Base-by-base conservation (phyloP, 192 early-diverging fungal species). In the Pilaira anomala region DNA sequence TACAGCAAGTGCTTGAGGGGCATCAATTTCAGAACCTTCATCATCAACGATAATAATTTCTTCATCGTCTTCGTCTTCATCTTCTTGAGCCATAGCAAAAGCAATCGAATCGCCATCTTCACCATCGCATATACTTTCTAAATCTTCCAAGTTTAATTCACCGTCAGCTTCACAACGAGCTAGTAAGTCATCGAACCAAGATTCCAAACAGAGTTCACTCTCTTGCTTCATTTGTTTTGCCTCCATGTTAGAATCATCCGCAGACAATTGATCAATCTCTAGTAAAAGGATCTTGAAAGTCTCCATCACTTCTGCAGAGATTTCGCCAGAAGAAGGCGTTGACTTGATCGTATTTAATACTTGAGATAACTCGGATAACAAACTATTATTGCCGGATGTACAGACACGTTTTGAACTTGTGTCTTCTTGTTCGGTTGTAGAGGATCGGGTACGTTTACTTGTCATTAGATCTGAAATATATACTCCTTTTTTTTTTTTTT, bases 151-250 rank as follows among this genome's bases (percentile, higher is more conserved):
- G 6, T 62, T 29, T 14, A 73, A 55, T 59, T 73, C 71, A 22
- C 60, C 71, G 24, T 73, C 70, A 1, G 62, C 70, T 44, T 66
- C 71, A 28, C 66, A 73, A 19, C 44, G 65, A 28, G 65, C 71
- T 7, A 73, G 55, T 19, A 73, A 24, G 30, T 73, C 66, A 22
- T 73, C 71, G 28, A 73, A 67, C 71, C 71, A 73, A 33, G 61
- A 4, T 53, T 73, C 71, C 7, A 73, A 19, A 44, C 60, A 73
- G 3, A 56, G 51, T 24, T 67, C 71, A 13, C 65, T 67, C 33
- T 73, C 54, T 14, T 73, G 48, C 49, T 67, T 73, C 25, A 73
- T 53, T 45, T 63, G 44, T 24, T 49, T 52, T 36, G 58, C 71
- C 46, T 66, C 60, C 16, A 49, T 48, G 28, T 73, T 67, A 2